Base-by-base conservation (phyloP, 148 eudicot genomes). In the Tetragonia tetragonoides region DNA sequence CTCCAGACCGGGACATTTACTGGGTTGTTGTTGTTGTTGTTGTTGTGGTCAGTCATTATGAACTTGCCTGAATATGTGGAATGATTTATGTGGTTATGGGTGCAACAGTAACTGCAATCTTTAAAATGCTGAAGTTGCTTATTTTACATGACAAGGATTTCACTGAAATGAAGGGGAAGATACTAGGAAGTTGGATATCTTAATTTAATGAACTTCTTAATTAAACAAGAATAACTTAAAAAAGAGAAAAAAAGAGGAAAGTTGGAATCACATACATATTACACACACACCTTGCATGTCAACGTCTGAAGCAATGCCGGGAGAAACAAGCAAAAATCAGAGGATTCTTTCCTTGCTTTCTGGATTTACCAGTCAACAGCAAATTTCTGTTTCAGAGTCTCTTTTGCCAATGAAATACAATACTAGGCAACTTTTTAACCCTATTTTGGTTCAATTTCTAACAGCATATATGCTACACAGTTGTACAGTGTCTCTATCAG, bases 281-380 rank as follows among this genome's bases (percentile, higher is more conserved):
- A 23, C 34, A 28, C 34, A 28, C 34, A 28, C 34, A 28, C 34
- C 65, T 56, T 69, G 80, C 80, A 77, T 54, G 63, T 76, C 24
- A 40, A 18, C 34, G 49, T 76, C 67, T 15, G 10, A 70, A 68
- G 40, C 47, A 76, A 66, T 39, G 34, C 34, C 54, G 57, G 60
- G 57, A 68, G 40, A 77, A 68, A 49, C 62, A 77, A 68, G 73
- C 39, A 56, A 68, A 77, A 34, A 8, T 54, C 64, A n/a, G 56
- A 56, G 72, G 28, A 47, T 66, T 44, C 51, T 63, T 11, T 60
- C 65, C 24, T 51, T 66, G 53, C 57, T 51, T 47, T 12, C 28
- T 64, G 56, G 62, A 41, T 18, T 49, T 70, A 17, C 24, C 60
- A 38, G 59, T 70, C 18, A 40, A 70, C 17, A 34, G 12, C 15